Conservation (phyloP, 306 rosid species). For the Cucurbita pepo region DNA sequence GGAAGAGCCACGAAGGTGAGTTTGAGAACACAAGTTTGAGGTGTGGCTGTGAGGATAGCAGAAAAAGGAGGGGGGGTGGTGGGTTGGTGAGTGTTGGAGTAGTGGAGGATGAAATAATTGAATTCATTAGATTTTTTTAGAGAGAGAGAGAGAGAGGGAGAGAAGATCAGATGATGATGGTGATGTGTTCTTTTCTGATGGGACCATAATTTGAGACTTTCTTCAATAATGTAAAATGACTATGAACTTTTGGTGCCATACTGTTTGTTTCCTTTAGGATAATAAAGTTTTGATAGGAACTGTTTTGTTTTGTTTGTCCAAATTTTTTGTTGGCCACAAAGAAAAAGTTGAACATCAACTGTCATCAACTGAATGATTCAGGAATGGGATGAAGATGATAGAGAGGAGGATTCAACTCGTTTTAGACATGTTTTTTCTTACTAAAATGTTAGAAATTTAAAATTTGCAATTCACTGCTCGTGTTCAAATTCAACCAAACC, state of each 20-base stretch:
- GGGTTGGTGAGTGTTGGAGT: not conserved
- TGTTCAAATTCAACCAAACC: no score
- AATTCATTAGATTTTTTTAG: not conserved
- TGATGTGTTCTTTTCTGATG: not conserved
- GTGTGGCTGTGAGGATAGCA: not conserved
- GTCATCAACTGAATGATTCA: not conserved
- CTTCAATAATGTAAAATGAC: not conserved
- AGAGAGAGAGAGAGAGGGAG: not conserved
- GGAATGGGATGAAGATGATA: not conserved
- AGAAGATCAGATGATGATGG: not conserved
- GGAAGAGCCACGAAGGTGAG: not conserved
- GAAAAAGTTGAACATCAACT: not conserved
- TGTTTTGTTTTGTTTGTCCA: not conserved
- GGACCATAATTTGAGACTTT: not conserved
- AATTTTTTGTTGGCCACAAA: not conserved
- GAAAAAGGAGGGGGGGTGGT: not conserved
- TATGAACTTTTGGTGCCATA: not conserved
- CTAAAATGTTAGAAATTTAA: no score
- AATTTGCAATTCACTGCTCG: no score
- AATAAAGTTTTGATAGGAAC: not conserved
- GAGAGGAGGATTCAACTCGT: no score
- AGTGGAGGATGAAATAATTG: constrained; percentile 5
- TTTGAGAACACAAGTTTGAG: not conserved
- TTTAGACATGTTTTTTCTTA: no score
- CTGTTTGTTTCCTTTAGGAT: not conserved